These are phyloP conservation scores for Apiospora rasikravindrae DNA, from an alignment of 2,329 filamentous ascomycete genomes.

Conservation along the genomic window DNA sequence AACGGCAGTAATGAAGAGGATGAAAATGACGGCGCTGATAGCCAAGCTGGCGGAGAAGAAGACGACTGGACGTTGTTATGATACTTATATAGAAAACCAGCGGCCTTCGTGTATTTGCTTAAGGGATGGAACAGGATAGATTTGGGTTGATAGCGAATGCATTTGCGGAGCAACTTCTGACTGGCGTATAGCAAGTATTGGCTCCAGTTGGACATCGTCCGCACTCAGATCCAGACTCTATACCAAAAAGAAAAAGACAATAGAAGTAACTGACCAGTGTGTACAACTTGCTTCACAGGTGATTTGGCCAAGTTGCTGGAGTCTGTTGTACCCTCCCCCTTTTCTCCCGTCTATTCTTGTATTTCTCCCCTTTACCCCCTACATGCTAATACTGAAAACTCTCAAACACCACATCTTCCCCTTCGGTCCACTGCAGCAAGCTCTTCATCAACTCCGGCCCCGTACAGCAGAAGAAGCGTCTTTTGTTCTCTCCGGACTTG, in stretches of 20 bases:
- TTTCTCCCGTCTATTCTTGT: neutral
- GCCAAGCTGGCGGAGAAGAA: neutral
- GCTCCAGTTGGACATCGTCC: neutral
- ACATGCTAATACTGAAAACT: slow-evolving; percentile 63
- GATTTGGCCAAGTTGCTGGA: neutral
- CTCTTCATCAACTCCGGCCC: slow-evolving; percentile 47
- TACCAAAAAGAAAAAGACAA: neutral
- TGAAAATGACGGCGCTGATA: slow-evolving; percentile 1
- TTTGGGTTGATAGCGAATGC: neutral
- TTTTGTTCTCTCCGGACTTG: slow-evolving; percentile 44
- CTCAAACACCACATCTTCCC: slow-evolving; percentile 61
- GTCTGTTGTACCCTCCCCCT: neutral
- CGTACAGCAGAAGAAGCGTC: slow-evolving; percentile 59
- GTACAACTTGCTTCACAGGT: neutral
- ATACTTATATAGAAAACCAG: neutral
- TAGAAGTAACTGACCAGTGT: neutral
- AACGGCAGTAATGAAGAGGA: slow-evolving; percentile 8
- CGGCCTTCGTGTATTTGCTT: neutral
- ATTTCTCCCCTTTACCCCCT: neutral
- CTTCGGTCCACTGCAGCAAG: slow-evolving; percentile 57
- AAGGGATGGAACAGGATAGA: neutral
- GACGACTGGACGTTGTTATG: slow-evolving; percentile 20
- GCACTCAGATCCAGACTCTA: neutral
- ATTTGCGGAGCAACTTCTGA: neutral
- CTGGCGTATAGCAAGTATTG: neutral